Conservation (phyloP, 2,329 filamentous ascomycete genomes). For the Chalara sp. region DNA sequence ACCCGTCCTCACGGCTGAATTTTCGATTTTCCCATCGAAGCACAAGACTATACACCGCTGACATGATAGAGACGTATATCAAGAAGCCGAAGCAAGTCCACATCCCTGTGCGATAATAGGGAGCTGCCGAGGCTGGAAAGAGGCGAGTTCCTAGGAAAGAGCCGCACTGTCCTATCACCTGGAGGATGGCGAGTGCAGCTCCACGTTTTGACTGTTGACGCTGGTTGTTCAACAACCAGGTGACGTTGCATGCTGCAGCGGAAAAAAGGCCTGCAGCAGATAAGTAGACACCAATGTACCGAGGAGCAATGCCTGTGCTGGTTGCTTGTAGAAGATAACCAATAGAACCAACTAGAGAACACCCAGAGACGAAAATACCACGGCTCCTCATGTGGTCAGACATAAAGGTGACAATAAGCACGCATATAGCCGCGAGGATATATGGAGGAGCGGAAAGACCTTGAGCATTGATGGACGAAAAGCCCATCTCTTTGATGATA, state of each 20-base stretch:
- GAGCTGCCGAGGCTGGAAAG: conserved; percentile 44
- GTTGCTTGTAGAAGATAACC: conserved; percentile 62
- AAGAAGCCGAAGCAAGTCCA: conserved; percentile 56
- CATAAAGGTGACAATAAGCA: conserved; percentile 52
- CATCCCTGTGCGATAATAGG: conserved; percentile 47
- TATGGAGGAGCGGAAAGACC: conserved; percentile 67
- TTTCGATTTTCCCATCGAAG: no score
- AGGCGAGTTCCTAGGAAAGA: conserved; percentile 57
- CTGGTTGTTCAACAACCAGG: conserved; percentile 66
- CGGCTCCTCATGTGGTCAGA: conserved; percentile 61
- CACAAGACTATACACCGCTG: no score
- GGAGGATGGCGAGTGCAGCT: conserved; percentile 58
- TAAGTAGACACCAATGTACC: conserved; percentile 42
- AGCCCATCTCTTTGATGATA: conserved; percentile 61
- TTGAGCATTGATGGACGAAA: conserved; percentile 58
- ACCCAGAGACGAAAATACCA: conserved; percentile 48
- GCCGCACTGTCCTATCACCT: conserved; percentile 59
- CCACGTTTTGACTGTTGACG: conserved; percentile 62
- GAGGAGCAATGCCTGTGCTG: conserved; percentile 35
- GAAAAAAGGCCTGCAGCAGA: conserved; percentile 59
- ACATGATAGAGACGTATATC: no score
- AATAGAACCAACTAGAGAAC: conserved; percentile 49
- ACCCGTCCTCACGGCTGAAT: no score
- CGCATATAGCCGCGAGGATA: conserved; percentile 59
- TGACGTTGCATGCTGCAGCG: conserved; percentile 62